Evolutionary conservation across 2,329 filamentous ascomycete genomes (phyloP).

Genomic region (Phialophora tarda): DNA sequence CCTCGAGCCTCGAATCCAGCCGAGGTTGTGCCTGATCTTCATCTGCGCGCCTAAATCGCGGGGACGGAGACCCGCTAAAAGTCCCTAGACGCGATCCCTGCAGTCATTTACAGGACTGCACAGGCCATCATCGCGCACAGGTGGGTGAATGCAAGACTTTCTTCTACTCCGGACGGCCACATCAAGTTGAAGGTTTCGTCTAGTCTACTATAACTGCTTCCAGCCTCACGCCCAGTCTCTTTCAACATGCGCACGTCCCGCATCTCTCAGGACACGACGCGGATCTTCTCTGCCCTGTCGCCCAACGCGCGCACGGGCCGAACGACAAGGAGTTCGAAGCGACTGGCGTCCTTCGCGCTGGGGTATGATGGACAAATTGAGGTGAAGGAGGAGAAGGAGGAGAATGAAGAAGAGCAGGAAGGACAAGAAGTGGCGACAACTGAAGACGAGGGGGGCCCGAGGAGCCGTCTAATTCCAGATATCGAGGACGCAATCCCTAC

Average conservation of each 20-base stretch:
- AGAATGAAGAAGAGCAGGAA: constrained; percentile 38
- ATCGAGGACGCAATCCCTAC: constrained; percentile 63
- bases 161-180: neutral
- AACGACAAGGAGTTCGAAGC: constrained; percentile 52
- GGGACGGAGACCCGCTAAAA: constrained; percentile 1
- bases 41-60: neutral
- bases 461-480: constrained; percentile 49
- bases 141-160: constrained; percentile 1
- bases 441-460: constrained; percentile 32
- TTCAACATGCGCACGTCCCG: constrained; percentile 62
- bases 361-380: constrained; percentile 42
- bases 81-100: neutral
- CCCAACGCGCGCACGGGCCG: constrained; percentile 49
- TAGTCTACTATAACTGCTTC: neutral
- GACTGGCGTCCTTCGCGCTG: constrained; percentile 53
- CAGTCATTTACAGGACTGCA: neutral
- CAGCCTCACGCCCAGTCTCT: neutral
- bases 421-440: constrained; percentile 39
- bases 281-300: constrained; percentile 58
- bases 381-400: constrained; percentile 42
- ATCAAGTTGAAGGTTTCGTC: neutral
- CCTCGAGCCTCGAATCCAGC: neutral
- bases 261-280: constrained; percentile 64
- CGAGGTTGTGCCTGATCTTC: constrained; percentile 17
- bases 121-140: constrained; percentile 1